Evolutionary conservation across 2,329 filamentous ascomycete genomes (phyloP).

Genomic region (Hymenoscyphus infarciens): DNA sequence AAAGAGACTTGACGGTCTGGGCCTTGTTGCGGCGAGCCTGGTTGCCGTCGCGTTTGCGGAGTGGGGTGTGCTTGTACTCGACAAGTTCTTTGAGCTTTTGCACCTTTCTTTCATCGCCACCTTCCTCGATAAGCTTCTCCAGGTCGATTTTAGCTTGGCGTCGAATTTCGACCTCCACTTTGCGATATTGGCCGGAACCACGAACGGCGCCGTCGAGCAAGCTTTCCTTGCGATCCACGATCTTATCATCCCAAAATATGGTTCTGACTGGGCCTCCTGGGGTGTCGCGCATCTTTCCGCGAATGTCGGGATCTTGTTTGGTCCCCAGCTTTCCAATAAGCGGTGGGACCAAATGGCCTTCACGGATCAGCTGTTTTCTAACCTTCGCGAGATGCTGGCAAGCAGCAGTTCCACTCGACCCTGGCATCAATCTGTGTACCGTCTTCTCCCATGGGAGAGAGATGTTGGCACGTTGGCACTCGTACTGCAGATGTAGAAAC

Average conservation of each 20-base stretch:
- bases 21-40: neutral
- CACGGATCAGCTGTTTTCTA: slow-evolving; percentile 24
- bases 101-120: neutral
- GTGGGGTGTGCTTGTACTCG: neutral
- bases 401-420: slow-evolving; percentile 24
- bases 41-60: neutral
- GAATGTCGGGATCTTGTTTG: slow-evolving; percentile 12
- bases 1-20: neutral
- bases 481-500: slow-evolving; percentile 41
- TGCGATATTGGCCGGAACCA: slow-evolving; percentile 32
- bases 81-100: neutral
- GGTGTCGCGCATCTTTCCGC: slow-evolving; percentile 29
- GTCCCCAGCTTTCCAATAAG: slow-evolving; percentile 20
- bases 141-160: neutral
- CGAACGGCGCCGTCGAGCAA: slow-evolving; percentile 21
- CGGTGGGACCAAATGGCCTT: slow-evolving; percentile 35
- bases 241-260: slow-evolving; percentile 25
- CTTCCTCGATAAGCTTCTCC: neutral
- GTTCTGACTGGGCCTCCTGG: slow-evolving; percentile 10
- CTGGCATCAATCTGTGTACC: slow-evolving; percentile 29
- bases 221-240: slow-evolving; percentile 23
- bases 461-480: slow-evolving; percentile 29
- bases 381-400: slow-evolving; percentile 29
- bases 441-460: slow-evolving; percentile 29
- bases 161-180: slow-evolving; percentile 1